Conservation (phyloP, 2,329 filamentous ascomycete species). For the Stemphylium beticola region DNA sequence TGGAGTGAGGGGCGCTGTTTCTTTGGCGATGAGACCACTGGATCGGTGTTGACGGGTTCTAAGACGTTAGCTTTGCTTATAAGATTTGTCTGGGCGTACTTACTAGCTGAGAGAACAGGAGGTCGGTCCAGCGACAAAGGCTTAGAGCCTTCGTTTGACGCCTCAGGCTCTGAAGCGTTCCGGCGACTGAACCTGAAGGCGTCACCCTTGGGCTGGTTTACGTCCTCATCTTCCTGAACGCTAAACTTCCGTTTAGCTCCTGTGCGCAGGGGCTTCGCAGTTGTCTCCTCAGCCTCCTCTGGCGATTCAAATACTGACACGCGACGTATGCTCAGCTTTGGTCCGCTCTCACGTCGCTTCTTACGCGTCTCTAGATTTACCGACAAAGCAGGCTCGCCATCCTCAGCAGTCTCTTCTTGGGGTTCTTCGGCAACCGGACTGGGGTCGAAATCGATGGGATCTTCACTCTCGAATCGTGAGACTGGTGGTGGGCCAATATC, state of each 20-base stretch:
- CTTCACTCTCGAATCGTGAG: constrained; percentile 58
- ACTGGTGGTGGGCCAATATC: constrained; percentile 68
- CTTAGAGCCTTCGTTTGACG: constrained; percentile 22
- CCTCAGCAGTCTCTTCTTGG: constrained; percentile 41
- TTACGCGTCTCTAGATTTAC: constrained; percentile 60
- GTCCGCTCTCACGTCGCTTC: constrained; percentile 59
- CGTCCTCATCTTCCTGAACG: constrained; percentile 58
- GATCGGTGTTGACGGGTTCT: constrained; percentile 60
- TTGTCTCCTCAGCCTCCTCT: constrained; percentile 39
- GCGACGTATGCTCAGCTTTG: constrained; percentile 51
- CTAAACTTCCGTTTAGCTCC: constrained; percentile 65
- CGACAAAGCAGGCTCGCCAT: constrained; percentile 48
- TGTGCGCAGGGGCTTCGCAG: constrained; percentile 47
- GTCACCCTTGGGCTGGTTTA: constrained; percentile 40
- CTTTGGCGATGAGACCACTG: constrained; percentile 51
- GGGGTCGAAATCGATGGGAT: constrained; percentile 55
- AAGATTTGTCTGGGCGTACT: constrained; percentile 20
- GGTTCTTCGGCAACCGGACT: constrained; percentile 29
- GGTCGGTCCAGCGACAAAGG: constrained; percentile 37
- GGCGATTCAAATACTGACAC: constrained; percentile 53
- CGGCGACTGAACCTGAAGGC: constrained; percentile 57
- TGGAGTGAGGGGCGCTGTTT: constrained; percentile 42
- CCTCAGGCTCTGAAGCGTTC: constrained; percentile 25
- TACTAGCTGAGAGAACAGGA: constrained; percentile 53
- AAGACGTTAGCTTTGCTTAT: constrained; percentile 23